Base-by-base conservation (phyloP, 2,329 filamentous ascomycete species). In the Aaosphaeria arxii region DNA sequence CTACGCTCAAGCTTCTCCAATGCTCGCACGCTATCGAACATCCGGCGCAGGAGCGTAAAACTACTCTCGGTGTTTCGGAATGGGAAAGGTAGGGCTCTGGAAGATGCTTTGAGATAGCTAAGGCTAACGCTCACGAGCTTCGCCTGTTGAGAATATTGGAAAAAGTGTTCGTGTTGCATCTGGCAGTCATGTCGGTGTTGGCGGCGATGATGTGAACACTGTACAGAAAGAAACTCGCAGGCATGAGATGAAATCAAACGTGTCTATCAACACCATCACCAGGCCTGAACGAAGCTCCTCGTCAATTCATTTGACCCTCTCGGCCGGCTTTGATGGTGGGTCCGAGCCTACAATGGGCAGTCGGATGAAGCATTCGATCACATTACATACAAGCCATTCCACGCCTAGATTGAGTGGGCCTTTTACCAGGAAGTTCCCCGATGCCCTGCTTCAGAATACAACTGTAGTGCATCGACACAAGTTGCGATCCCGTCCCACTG, bases 1-100 rank as follows among this genome's bases (percentile, higher is more conserved):
- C 30, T 52, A 17, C 56, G 50, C 11, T 45, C 53, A 29, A 58
- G 43, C 45, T 51, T 56, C 6, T 56, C 59, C 5, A 60, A 54
- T 28, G 55, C 53, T 30, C 59, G 60, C 17, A 58, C 63, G 11
- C 56, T 69, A 39, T 59, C 48, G 31, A 63, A 57, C 30, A 45
- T 70, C 29, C 64, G 66, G 13, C 59, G 59, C 38, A 58, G 62
- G 44, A 62, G 65, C 48, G 45, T 68, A 45, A 66, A 56, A 48
- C 58, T 70, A 43, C 56, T 68, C 43, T 68, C 67, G 7, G 58
- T 68, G 42, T 67, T 70, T 38, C 59, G 65, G n/a, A 58, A 51
- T 46, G 55, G 56, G 31, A 69, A 66, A 57, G 58, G 67, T 63
- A 55, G 41, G 40, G 45, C 51, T 17, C 9, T 7, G 9, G 7